Evolutionary conservation across 169 alveolate genomes (phyloP).

Genomic region (Neospora caninum): DNA sequence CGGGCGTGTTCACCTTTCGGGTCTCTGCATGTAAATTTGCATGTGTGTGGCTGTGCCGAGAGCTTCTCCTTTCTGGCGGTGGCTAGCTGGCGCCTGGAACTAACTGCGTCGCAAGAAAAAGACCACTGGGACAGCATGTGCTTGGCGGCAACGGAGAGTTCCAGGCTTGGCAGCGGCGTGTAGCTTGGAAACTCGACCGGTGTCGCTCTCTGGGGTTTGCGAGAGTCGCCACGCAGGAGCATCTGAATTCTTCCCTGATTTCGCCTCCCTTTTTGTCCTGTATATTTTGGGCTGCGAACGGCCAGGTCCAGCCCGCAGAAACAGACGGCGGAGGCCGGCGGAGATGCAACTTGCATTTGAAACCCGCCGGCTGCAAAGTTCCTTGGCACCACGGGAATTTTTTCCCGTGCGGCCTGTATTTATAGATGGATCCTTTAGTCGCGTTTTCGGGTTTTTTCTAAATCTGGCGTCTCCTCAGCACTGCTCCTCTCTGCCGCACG

Average conservation of each 20-base stretch:
- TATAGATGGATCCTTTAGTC: not conserved
- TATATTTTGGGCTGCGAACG: not conserved
- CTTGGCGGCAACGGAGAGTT: too few species aligned
- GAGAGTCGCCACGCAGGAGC: not conserved
- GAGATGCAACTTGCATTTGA: not conserved
- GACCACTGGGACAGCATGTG: not conserved
- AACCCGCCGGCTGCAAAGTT: not conserved
- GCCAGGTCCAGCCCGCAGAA: not conserved
- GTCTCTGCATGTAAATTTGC: not conserved
- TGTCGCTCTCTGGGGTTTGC: not conserved
- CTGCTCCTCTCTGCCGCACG: not conserved
- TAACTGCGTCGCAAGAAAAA: not conserved
- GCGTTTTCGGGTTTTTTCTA: not conserved
- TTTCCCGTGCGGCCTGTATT: not conserved
- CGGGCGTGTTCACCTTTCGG: too few species aligned
- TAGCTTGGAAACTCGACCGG: too few species aligned
- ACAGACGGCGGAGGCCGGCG: conserved; percentile 16
- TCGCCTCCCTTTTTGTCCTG: not conserved
- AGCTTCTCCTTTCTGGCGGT: too few species aligned
- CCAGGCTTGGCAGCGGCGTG: too few species aligned
- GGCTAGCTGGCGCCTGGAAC: not conserved
- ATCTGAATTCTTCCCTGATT: not conserved
- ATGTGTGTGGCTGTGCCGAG: too few species aligned
- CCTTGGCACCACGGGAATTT: not conserved
- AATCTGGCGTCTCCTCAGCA: not conserved